Conservation (phyloP, 345 rosid genomes). For the Boechera retrofracta region DNA sequence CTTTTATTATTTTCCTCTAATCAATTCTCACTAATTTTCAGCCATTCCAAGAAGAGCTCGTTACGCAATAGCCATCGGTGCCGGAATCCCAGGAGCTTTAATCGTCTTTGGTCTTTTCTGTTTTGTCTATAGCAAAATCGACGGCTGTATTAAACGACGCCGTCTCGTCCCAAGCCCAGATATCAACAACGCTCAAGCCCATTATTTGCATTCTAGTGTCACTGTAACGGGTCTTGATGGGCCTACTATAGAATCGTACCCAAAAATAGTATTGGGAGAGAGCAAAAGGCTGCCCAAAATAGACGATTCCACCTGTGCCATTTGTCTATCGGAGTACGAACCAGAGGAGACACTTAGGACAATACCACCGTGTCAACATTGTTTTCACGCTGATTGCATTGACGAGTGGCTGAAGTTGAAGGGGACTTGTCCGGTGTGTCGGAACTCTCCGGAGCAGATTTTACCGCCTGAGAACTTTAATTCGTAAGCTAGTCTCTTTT, state of each 20-base stretch:
- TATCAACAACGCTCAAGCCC: conserved; percentile 35
- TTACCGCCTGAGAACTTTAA: background rate
- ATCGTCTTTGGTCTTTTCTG: conserved; percentile 50
- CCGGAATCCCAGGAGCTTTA: conserved; percentile 60
- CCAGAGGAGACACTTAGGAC: conserved; percentile 58
- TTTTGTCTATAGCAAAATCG: conserved; percentile 49
- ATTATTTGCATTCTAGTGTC: conserved; percentile 29
- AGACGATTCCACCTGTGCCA: conserved; percentile 56
- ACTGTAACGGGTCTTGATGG: conserved; percentile 50
- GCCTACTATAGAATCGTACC: conserved; percentile 62
- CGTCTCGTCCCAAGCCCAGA: conserved; percentile 34
- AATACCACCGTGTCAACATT: conserved; percentile 64
- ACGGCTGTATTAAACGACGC: conserved; percentile 25
- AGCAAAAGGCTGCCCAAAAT: conserved; percentile 55
- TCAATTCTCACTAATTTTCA: background rate
- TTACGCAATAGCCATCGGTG: conserved; percentile 57
- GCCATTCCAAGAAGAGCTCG: conserved; percentile 54
- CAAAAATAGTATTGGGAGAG: conserved; percentile 59
- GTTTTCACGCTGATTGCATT: conserved; percentile 65
- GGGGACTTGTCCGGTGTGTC: conserved; percentile 64
- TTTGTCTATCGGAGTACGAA: conserved; percentile 64
- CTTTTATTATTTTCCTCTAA: background rate
- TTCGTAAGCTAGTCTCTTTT: background rate
- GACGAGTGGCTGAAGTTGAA: conserved; percentile 67
- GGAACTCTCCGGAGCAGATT: conserved; percentile 51